These are phyloP conservation scores for Pseudogymnoascus sp. DNA, from an alignment of 2,329 filamentous ascomycete genomes.

Conservation along the genomic window DNA sequence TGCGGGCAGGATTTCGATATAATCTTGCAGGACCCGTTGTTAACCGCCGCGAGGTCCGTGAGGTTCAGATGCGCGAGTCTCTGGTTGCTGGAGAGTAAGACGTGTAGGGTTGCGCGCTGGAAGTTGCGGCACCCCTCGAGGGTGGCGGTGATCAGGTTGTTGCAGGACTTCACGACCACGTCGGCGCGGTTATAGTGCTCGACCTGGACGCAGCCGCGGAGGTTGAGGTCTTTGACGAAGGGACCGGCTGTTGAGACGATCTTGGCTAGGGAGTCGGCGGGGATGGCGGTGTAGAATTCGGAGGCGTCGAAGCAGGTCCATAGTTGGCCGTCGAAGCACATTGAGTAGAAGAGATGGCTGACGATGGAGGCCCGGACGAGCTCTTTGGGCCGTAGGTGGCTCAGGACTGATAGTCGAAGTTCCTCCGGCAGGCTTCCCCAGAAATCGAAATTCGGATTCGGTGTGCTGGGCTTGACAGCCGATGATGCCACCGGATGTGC, in stretches of 20 bases:
- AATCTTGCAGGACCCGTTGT: constrained; percentile 78
- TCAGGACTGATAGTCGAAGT: constrained; percentile 68
- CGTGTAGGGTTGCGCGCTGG: constrained; percentile 67
- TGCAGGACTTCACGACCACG: constrained; percentile 73
- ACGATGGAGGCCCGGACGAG: constrained; percentile 71
- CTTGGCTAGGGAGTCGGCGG: constrained; percentile 71
- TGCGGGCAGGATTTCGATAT: constrained; percentile 73
- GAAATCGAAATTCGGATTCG: constrained; percentile 46
- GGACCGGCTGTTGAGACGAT: constrained; percentile 81
- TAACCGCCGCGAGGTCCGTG: constrained; percentile 70
- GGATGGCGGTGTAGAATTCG: constrained; percentile 80
- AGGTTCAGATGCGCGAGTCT: constrained; percentile 79
- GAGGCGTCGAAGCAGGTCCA: constrained; percentile 82
- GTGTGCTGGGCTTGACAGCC: constrained; percentile 25
- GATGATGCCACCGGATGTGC: constrained; percentile 16
- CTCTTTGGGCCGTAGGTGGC: constrained; percentile 69
- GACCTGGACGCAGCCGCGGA: constrained; percentile 85
- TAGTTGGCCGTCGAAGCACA: constrained; percentile 90
- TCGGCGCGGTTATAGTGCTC: constrained; percentile 71
- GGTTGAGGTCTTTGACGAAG: constrained; percentile 83
- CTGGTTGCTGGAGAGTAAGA: constrained; percentile 64
- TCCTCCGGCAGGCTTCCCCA: constrained; percentile 80
- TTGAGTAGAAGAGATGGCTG: constrained; percentile 67
- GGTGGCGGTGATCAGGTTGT: constrained; percentile 78
- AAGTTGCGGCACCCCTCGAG: constrained; percentile 87